Evolutionary conservation across 2,329 filamentous ascomycete species (phyloP).

Genomic region (Colletotrichum siamense): DNA sequence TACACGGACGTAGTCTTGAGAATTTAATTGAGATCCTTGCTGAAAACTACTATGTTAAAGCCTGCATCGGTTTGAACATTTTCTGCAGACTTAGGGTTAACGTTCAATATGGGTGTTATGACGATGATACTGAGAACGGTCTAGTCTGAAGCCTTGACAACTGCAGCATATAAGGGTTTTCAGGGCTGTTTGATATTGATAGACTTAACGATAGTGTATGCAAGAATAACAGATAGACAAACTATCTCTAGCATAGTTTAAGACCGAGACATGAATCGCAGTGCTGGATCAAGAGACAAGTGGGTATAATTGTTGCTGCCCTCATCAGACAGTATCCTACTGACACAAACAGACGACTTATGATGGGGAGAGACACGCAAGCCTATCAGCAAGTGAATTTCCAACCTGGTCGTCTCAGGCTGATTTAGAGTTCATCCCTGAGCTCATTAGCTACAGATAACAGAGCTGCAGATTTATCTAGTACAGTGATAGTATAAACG

Average conservation of each 20-base stretch:
- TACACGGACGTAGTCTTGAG: neutral
- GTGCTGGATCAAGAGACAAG: neutral
- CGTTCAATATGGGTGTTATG: neutral
- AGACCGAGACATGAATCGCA: neutral
- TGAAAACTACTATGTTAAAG: neutral
- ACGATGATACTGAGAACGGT: neutral
- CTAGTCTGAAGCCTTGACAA: neutral
- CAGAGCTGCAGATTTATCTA: neutral
- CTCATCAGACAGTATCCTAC: neutral
- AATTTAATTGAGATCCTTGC: accelerated
- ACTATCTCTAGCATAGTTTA: neutral
- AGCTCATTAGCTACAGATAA: neutral
- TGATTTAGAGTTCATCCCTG: neutral
- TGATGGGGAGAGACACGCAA: neutral
- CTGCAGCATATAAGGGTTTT: neutral
- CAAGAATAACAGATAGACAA: neutral
- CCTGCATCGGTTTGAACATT: accelerated
- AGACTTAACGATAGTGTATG: neutral
- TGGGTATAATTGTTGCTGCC: neutral
- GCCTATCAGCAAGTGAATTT: neutral
- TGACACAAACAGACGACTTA: neutral
- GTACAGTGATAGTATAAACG: neutral
- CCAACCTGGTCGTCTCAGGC: neutral
- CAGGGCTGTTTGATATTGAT: neutral
- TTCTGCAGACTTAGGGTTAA: neutral